Conservation (phyloP, 2,329 filamentous ascomycete genomes). For the Onygenales sp. region DNA sequence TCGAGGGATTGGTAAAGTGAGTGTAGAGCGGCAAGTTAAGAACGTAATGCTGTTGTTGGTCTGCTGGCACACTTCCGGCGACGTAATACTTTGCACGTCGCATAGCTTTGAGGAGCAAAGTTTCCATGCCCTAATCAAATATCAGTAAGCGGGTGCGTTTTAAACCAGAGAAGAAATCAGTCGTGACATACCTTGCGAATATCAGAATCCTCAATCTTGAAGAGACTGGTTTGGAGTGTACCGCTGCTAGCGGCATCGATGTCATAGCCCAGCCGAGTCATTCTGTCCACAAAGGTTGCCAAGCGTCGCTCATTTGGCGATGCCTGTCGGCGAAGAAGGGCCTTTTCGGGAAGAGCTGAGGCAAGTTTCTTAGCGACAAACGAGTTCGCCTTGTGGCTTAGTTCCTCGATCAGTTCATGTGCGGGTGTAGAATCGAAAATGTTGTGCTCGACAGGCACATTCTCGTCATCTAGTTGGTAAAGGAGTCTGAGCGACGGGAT, state of each 20-base stretch:
- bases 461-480: slow-evolving; percentile 94
- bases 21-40: slow-evolving; percentile 91
- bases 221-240: slow-evolving; percentile 84
- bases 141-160: slow-evolving; percentile 6
- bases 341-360: slow-evolving; percentile 77
- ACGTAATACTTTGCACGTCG: slow-evolving; percentile 93
- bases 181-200: slow-evolving; percentile 59
- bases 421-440: slow-evolving; percentile 85
- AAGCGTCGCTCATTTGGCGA: slow-evolving; percentile 80
- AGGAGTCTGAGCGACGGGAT: slow-evolving; percentile 81
- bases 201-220: slow-evolving; percentile 80
- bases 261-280: slow-evolving; percentile 82
- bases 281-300: slow-evolving; percentile 82
- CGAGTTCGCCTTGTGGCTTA: slow-evolving; percentile 85
- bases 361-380: slow-evolving; percentile 79
- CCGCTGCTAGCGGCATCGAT: slow-evolving; percentile 86
- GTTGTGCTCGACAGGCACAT: slow-evolving; percentile 92
- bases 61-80: slow-evolving; percentile 65
- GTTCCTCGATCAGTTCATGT: slow-evolving; percentile 88
- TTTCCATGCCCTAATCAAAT: slow-evolving; percentile 72
- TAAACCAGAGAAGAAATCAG: not conserved
- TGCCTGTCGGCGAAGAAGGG: slow-evolving; percentile 77
- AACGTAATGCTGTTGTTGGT: slow-evolving; percentile 78
- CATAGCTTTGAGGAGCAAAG: slow-evolving; percentile 88
- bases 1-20: slow-evolving; percentile 91